Evolutionary conservation across 768 basidiomycete species (phyloP).

Genomic region (Russula foetens): DNA sequence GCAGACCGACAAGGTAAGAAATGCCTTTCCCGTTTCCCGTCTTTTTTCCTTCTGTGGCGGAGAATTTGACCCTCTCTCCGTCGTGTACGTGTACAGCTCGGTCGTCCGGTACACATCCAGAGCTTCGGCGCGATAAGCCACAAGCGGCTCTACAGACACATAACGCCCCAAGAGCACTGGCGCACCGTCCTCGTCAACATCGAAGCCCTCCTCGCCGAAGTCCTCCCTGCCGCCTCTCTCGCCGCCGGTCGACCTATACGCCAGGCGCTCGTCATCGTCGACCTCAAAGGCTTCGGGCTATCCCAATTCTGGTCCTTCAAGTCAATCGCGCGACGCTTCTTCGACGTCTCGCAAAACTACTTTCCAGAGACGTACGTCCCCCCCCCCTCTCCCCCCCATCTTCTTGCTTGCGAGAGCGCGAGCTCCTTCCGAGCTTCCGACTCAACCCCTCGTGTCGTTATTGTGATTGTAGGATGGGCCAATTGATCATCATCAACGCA

Average conservation of each 20-base stretch:
- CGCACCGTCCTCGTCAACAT: conserved; percentile 55
- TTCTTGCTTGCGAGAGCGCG: too few relatives aligned
- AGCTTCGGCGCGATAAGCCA: conserved; percentile 53
- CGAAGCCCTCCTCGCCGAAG: conserved; percentile 56
- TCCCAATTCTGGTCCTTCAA: conserved; percentile 74
- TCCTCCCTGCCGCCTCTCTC: conserved; percentile 57
- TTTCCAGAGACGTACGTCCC: conserved; percentile 64
- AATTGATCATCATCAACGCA: conserved; percentile 63
- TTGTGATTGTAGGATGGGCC: conserved; percentile 48
- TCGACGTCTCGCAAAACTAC: conserved; percentile 74
- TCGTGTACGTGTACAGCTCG: conserved; percentile 37
- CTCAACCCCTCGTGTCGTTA: too few relatives aligned
- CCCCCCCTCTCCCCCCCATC: too few relatives aligned
- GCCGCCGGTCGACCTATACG: conserved; percentile 43
- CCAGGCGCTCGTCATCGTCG: conserved; percentile 55
- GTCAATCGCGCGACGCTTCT: conserved; percentile 47
- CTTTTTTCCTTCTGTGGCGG: not conserved
- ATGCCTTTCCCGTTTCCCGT: too few relatives aligned
- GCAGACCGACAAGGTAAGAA: conserved; percentile 61
- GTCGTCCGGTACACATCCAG: conserved; percentile 65
- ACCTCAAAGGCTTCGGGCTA: conserved; percentile 61
- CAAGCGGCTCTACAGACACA: conserved; percentile 44
- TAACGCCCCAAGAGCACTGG: conserved; percentile 47
- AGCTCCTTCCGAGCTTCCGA: too few relatives aligned
- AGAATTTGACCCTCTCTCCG: not conserved